These are phyloP conservation scores for Cladosporium sphaerospermum DNA, from an alignment of 2,329 filamentous ascomycete species.

Conservation along the genomic window DNA sequence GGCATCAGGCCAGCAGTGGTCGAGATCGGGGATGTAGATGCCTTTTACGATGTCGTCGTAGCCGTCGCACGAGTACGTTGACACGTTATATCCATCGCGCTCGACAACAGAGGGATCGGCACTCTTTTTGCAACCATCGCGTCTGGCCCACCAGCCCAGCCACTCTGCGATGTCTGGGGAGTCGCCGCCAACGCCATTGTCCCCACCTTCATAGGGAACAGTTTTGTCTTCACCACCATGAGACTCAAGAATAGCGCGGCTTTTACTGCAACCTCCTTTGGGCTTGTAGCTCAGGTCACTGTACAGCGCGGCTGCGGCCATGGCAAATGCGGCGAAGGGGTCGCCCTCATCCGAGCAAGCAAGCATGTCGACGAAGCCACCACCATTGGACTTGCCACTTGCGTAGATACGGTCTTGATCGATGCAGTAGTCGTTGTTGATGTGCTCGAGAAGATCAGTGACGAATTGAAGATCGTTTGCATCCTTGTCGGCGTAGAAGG, in stretches of 20 bases:
- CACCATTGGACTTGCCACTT: constrained; percentile 51
- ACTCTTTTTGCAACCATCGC: constrained; percentile 29
- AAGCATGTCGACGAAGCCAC: constrained; percentile 40
- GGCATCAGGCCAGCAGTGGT: constrained; percentile 37
- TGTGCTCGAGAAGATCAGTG: constrained; percentile 36
- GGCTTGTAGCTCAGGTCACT: constrained; percentile 19
- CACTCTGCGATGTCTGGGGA: constrained; percentile 28
- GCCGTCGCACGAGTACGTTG: constrained; percentile 25
- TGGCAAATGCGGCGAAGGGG: constrained; percentile 46
- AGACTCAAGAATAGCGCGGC: constrained; percentile 38
- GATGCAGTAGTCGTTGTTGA: constrained; percentile 42
- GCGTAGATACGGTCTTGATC: constrained; percentile 41
- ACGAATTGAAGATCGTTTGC: constrained; percentile 42
- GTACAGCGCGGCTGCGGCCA: constrained; percentile 45
- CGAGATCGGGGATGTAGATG: constrained; percentile 34
- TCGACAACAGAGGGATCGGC: constrained; percentile 6
- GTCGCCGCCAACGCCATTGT: constrained; percentile 21
- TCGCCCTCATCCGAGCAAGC: constrained; percentile 39
- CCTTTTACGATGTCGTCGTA: constrained; percentile 32
- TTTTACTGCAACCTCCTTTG: constrained; percentile 22
- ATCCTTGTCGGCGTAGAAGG: constrained; percentile 31
- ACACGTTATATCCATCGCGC: constrained; percentile 25
- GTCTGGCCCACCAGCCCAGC: constrained; percentile 34
- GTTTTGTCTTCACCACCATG: constrained; percentile 39
- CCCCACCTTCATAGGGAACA: constrained; percentile 37